phyloP scores from a whole-genome alignment of 805 yeast species.

The Ogataea neopini region DNA sequence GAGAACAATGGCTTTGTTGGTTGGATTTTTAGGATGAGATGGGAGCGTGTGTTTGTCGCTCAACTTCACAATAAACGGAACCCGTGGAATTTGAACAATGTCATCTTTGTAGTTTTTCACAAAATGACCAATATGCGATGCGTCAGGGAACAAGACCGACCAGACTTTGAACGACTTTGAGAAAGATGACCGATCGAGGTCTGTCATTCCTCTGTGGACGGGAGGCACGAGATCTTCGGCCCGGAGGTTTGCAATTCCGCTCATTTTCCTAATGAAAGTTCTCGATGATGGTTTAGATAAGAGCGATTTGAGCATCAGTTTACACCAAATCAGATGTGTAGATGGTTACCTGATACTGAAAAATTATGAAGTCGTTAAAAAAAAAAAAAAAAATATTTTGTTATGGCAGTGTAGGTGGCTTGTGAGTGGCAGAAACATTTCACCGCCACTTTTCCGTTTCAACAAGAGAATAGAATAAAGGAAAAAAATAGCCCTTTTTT shows the following conservation, averaged over 20 bases:
- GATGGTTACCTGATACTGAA: neutral
- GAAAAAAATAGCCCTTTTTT: neutral
- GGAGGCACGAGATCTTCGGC: slow-evolving; percentile 54
- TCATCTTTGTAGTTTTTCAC: slow-evolving; percentile 59
- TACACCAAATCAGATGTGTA: too few species aligned
- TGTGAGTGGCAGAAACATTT: too few species aligned
- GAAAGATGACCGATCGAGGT: slow-evolving; percentile 68
- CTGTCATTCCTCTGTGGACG: slow-evolving; percentile 59
- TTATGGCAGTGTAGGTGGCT: neutral
- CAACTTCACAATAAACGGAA: slow-evolving; percentile 64
- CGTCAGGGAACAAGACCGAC: slow-evolving; percentile 70
- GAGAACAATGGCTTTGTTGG: slow-evolving; percentile 58
- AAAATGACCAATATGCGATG: slow-evolving; percentile 59
- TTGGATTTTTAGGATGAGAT: slow-evolving; percentile 17
- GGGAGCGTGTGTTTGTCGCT: slow-evolving; percentile 1
- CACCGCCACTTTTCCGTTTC: neutral
- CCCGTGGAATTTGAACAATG: slow-evolving; percentile 66
- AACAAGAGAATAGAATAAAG: neutral
- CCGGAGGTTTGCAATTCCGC: slow-evolving; percentile 7
- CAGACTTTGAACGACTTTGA: slow-evolving; percentile 55
- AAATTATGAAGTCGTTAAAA: neutral
- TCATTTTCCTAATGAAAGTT: slow-evolving; percentile 4
- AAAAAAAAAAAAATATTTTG: neutral
- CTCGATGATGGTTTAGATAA: too few species aligned
- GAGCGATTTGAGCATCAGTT: too few species aligned